Evolutionary conservation across 2,329 filamentous ascomycete species (phyloP), one percentile per base, ranked within the genome.

Genomic region (Scedosporium minutisporum): DNA sequence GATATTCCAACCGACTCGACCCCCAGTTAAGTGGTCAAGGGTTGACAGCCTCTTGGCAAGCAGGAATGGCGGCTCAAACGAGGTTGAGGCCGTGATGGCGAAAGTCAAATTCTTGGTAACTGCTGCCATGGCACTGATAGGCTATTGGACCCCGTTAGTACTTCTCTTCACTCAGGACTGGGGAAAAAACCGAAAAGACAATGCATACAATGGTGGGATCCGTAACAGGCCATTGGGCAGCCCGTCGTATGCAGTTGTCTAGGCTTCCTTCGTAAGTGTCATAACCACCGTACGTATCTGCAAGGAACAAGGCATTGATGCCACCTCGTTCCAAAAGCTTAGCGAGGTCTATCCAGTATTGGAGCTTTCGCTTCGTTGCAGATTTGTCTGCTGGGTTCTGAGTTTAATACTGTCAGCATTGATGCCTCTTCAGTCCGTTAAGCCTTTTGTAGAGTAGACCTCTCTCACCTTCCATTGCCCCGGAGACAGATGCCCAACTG

Each of bases 1-100:
- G 21, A 88, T 86, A 65, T 88, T 88, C 86, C 85, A 87, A 0
- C 83, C 85, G 41, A 87, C 78, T 0, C 85, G 76, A 0, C 85
- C 85, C 3, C 78, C 75, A 0, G 85, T 87, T 53, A 88, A 74
- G 69, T 87, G 84, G 63, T 87, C 84, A 0, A 87, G 70, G 0
- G 82, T 85, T 0, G 82, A 86, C 62, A 87, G 86, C 0, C 84
- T 75, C 68, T 86, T 86, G 0, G 84, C 85, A 0, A 87, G 73
- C 1, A 86, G 70, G 63, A 85, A 87, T 0, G 85, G 85, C 0
- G 82, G 81, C 65, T 87, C 84, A 63, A 86, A 88, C 0, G 82
- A 82, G 2, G 85, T 87, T 0, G 82, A 85, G 0, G 83, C 82
- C 0, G 85, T 87, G 64, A 88, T 84, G 1, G 79, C 85, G 66